A percentile compares a stretch with the other conserved stretches of the same genome.
phyloP scores from a whole-genome alignment of 2,329 filamentous ascomycete genomes.

The Huntiella moniliformis region DNA sequence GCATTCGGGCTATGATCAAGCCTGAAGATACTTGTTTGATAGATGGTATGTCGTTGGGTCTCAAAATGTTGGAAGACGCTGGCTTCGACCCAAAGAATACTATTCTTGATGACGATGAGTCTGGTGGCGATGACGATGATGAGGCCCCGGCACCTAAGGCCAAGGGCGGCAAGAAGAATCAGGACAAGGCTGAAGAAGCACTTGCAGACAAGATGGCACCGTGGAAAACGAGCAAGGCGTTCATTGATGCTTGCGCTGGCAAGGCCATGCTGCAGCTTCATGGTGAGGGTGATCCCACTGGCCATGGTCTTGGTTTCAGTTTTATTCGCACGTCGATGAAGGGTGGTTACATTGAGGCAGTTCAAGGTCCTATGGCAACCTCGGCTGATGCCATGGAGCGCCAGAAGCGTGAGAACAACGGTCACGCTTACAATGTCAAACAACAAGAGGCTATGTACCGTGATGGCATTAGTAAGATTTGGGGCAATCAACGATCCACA shows the following conservation, averaged over 20 bases:
- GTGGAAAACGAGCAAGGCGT: conserved; percentile 94
- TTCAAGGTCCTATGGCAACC: conserved; percentile 45
- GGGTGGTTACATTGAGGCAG: conserved; percentile 73
- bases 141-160: conserved; percentile 15
- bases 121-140: conserved; percentile 27
- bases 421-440: conserved; percentile 94
- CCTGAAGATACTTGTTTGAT: conserved; percentile 89
- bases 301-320: conserved; percentile 82
- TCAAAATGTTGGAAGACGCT: conserved; percentile 76
- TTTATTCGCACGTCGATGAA: conserved; percentile 99
- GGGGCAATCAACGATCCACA: conserved; percentile 69
- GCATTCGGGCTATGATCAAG: conserved; percentile 73
- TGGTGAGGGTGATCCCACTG: conserved; percentile 85
- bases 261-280: conserved; percentile 96
- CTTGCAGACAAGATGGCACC: conserved; percentile 80
- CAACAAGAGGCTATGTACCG: conserved; percentile 85
- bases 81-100: conserved; percentile 56
- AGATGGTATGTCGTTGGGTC: conserved; percentile 91
- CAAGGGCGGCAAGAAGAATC: conserved; percentile 25
- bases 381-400: conserved; percentile 73
- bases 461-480: conserved; percentile 77
- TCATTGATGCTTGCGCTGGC: conserved; percentile 77
- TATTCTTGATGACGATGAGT: conserved; percentile 42
- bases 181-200: conserved; percentile 42
- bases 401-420: conserved; percentile 73